phyloP scores from a whole-genome alignment of 2,329 filamentous ascomycete genomes.

The Aspergillus eucalypticola region DNA sequence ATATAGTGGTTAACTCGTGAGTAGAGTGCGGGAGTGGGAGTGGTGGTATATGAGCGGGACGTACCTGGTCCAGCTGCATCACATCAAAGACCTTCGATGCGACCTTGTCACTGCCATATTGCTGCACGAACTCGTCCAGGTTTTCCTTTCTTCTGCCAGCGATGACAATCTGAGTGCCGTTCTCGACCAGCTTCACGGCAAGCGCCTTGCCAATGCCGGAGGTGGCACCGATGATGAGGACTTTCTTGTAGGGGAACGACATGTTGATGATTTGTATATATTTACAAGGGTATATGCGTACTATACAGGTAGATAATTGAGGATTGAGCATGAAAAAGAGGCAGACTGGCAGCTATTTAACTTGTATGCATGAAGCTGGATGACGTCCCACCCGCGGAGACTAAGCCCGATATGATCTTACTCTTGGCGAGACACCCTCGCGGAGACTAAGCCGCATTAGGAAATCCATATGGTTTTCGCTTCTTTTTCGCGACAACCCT shows the following conservation, averaged over 20 bases:
- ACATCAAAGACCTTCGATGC: conserved; percentile 53
- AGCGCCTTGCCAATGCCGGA: conserved; percentile 51
- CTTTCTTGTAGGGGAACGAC: conserved; percentile 53
- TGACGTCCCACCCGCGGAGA: neutral
- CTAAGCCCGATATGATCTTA: conserved; percentile 1
- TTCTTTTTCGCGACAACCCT: neutral
- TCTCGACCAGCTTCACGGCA: conserved; percentile 50
- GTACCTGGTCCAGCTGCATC: conserved; percentile 50
- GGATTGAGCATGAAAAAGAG: neutral
- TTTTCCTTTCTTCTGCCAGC: conserved; percentile 55
- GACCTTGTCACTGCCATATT: conserved; percentile 50
- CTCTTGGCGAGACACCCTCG: neutral
- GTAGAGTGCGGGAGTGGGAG: too few species aligned
- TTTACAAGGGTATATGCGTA: neutral
- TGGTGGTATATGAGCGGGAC: neutral
- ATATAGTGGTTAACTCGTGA: neutral
- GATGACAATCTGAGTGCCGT: conserved; percentile 51
- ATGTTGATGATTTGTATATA: conserved; percentile 24
- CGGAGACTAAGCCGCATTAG: conserved; percentile 7
- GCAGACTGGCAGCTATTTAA: neutral
- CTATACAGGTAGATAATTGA: neutral
- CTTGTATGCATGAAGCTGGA: neutral
- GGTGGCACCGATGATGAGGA: conserved; percentile 56
- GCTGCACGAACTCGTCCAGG: conserved; percentile 50
- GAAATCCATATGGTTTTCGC: neutral